These are phyloP conservation scores for Hygrocybe coccinea DNA, from an alignment of 768 basidiomycete species.

Conservation along the genomic window DNA sequence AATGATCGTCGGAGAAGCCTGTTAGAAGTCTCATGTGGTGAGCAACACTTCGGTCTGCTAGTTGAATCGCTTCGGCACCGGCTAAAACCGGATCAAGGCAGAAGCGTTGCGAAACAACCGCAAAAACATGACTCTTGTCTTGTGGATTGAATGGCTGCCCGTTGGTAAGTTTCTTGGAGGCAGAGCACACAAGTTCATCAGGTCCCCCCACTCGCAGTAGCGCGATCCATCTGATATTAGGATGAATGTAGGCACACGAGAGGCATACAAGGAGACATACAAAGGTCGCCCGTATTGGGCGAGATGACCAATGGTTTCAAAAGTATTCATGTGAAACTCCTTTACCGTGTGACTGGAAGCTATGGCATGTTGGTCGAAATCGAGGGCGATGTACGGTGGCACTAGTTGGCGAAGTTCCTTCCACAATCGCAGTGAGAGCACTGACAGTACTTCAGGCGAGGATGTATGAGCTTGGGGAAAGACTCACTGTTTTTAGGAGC, in stretches of 20 bases:
- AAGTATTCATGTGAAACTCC: conserved; percentile 1
- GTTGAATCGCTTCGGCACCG: conserved; percentile 9
- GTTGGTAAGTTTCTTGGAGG: conserved; percentile 1
- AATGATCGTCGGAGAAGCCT: conserved; percentile 9
- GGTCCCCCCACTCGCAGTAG: background rate
- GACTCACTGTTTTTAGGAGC: conserved; percentile 4
- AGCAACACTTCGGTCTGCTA: conserved; percentile 16
- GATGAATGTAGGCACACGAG: background rate
- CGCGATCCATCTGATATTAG: background rate
- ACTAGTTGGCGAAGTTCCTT: conserved; percentile 8
- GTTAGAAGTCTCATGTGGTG: conserved; percentile 18
- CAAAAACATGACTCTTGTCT: background rate
- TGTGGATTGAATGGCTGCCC: background rate
- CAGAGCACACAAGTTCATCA: background rate
- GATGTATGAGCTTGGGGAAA: background rate
- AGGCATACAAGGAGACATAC: background rate
- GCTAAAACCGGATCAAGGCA: conserved; percentile 14
- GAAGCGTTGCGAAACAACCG: conserved; percentile 13
- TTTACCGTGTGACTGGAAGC: background rate
- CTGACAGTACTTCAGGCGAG: conserved; percentile 4
- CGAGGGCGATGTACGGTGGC: conserved; percentile 13
- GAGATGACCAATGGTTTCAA: conserved; percentile 1
- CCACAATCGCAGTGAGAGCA: conserved; percentile 9
- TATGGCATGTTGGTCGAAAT: conserved; percentile 13
- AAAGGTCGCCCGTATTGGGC: conserved; percentile 9